Base-by-base conservation (phyloP, 441 rosid genomes). In the Pelargonium myrrhifolium region DNA sequence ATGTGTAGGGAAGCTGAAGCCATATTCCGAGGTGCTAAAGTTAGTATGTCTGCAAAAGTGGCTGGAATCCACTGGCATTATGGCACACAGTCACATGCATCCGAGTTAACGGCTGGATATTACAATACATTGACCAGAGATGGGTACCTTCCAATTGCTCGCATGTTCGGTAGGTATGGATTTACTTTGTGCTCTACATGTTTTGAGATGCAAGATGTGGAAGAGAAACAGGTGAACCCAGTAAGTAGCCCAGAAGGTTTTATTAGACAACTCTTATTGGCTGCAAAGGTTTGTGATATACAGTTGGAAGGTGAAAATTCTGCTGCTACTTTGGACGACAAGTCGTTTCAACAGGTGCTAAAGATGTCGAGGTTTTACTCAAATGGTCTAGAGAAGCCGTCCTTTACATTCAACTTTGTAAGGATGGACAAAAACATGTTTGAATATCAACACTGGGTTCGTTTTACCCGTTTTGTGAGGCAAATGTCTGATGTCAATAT, bases 41-140 rank as follows among this genome's bases (percentile, higher is more conserved):
- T 81, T 56, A 67, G 58, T 69, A 66, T 62, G 35, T 75, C 84
- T 7, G 82, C 83, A 10, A 84, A 81, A 74, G 71, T 84, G 31
- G 78, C 82, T 24, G 78, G 76, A 40, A 78, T 82, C 42, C 77
- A 81, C 75, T 83, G 87, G 84, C 87, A 78, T 69, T 81, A 79
- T 70, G 64, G 62, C 69, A 76, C 78, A 40, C 4, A 68, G 20
- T 81, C 87, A 35, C 84, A 74, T 66, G 75, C 81, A 24, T 75
- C 87, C 7, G 87, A 81, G 70, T 62, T 80, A 61, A 82, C 85
- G 0, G 80, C 84, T 58, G 87, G 84, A 65, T 81, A 79, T 76
- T 80, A 76, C 69, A 84, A 84, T 63, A 84, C 87, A 55, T 73
- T 68, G 15, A 68, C 35, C 2, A 76, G 80, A 45, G 81, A 80